Percentiles rank a stretch among this genome's conserved stretches.
These are phyloP conservation scores for Colletotrichum echinochloae DNA, from an alignment of 2,329 filamentous ascomycete species.

Conservation along the genomic window DNA sequence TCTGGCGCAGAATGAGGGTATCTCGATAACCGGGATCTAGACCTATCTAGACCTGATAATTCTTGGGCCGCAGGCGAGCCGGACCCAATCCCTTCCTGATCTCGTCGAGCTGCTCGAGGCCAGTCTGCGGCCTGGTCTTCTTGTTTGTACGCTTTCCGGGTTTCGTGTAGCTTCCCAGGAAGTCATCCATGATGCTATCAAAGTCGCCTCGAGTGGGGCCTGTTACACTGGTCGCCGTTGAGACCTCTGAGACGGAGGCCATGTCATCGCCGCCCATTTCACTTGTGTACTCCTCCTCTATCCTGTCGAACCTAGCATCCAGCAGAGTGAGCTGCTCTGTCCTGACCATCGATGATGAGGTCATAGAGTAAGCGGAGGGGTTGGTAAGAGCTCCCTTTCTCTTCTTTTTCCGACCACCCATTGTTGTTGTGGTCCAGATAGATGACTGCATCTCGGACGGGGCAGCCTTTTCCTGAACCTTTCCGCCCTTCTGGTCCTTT, in stretches of 20 bases:
- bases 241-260: slow-evolving; percentile 70
- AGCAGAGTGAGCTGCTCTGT: slow-evolving; percentile 89
- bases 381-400: slow-evolving; percentile 93
- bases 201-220: slow-evolving; percentile 83
- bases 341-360: slow-evolving; percentile 85
- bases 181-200: slow-evolving; percentile 92
- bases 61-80: slow-evolving; percentile 66
- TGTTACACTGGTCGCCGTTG: slow-evolving; percentile 73
- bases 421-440: slow-evolving; percentile 79
- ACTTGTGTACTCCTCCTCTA: slow-evolving; percentile 80
- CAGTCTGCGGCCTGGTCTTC: slow-evolving; percentile 83
- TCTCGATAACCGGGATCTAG: slow-evolving; percentile 22
- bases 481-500: slow-evolving; percentile 73
- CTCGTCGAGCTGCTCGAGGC: slow-evolving; percentile 91
- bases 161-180: slow-evolving; percentile 80
- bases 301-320: slow-evolving; percentile 90
- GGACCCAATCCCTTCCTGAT: slow-evolving; percentile 84
- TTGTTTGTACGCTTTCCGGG: slow-evolving; percentile 81
- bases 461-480: slow-evolving; percentile 54
- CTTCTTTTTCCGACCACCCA: slow-evolving; percentile 89
- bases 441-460: slow-evolving; percentile 77
- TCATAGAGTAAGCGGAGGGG: slow-evolving; percentile 91
- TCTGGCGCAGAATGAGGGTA: slow-evolving; percentile 35
- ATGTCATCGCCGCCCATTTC: slow-evolving; percentile 62
- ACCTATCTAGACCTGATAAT: slow-evolving; percentile 23